Percentiles rank a stretch among this genome's conserved stretches.
Evolutionary conservation across 164 flowering plant genomes (phyloP).

Genomic region (Berberis vulgaris): DNA sequence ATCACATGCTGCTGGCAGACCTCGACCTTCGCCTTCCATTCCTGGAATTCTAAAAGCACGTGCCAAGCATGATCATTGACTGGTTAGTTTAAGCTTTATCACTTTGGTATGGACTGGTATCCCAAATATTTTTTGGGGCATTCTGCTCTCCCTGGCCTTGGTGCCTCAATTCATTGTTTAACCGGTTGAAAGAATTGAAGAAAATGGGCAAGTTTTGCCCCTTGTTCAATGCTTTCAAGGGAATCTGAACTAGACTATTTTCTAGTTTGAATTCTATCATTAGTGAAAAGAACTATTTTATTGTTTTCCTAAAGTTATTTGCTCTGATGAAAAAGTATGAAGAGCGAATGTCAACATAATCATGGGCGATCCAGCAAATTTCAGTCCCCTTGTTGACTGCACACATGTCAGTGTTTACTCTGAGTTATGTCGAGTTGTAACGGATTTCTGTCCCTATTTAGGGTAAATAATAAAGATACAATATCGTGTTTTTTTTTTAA

Average conservation of each 20-base stretch:
- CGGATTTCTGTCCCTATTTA: too few species aligned
- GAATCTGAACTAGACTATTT: background rate
- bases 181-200: constrained; percentile 12
- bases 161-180: constrained; percentile 8
- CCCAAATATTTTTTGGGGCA: background rate
- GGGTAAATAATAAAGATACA: too few species aligned
- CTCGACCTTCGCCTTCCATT: constrained; percentile 60
- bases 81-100: constrained; percentile 7
- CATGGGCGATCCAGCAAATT: too few species aligned
- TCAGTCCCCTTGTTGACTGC: too few species aligned
- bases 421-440: too few species aligned
- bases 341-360: too few species aligned
- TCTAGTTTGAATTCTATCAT: background rate
- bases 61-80: constrained; percentile 60
- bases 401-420: too few species aligned
- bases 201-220: background rate
- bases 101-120: background rate
- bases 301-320: background rate
- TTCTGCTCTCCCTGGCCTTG: background rate
- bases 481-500: too few species aligned
- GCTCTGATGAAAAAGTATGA: background rate
- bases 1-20: constrained; percentile 34
- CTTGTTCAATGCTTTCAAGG: constrained; percentile 1
- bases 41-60: constrained; percentile 85
- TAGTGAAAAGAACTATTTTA: background rate